Percentiles rank a stretch among this genome's conserved stretches.
These are phyloP conservation scores for Suillus tomentosus DNA, from an alignment of 768 basidiomycete species.

Conservation along the genomic window DNA sequence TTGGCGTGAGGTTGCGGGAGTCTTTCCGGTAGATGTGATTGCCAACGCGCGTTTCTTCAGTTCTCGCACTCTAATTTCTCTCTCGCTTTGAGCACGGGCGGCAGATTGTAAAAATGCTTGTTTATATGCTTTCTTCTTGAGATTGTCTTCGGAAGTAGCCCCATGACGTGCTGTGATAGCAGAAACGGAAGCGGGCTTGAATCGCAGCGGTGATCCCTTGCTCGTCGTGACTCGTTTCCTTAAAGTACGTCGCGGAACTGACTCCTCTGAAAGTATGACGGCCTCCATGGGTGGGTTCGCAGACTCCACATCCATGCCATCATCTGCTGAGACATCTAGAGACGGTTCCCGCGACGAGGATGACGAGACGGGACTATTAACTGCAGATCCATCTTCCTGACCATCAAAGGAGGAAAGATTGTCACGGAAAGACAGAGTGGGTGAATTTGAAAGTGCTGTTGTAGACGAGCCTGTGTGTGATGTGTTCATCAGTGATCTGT, in stretches of 20 bases:
- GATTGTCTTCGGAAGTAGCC: constrained; percentile 28
- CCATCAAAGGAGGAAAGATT: constrained; percentile 34
- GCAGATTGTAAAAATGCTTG: constrained; percentile 22
- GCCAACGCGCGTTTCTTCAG: constrained; percentile 33
- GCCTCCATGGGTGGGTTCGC: constrained; percentile 29
- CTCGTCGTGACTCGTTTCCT: constrained; percentile 23
- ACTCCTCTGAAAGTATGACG: constrained; percentile 24
- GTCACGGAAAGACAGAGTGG: constrained; percentile 35
- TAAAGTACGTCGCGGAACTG: constrained; percentile 29
- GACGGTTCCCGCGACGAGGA: constrained; percentile 35
- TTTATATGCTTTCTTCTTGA: constrained; percentile 30
- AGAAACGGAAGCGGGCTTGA: constrained; percentile 26
- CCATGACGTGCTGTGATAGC: constrained; percentile 28
- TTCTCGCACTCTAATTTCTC: constrained; percentile 33
- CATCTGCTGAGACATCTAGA: constrained; percentile 28
- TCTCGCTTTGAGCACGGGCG: constrained; percentile 29
- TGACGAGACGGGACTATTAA: constrained; percentile 33
- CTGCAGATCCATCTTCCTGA: constrained; percentile 30
- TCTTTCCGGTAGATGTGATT: constrained; percentile 38
- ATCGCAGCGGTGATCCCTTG: constrained; percentile 29
- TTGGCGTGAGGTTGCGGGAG: constrained; percentile 57
- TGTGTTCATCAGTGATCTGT: constrained; percentile 7
- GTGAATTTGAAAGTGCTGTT: constrained; percentile 24
- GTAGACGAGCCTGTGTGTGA: constrained; percentile 22
- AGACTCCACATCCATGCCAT: constrained; percentile 28